Conservation (phyloP, 331 rosid species). For the Dryas integrifolia region DNA sequence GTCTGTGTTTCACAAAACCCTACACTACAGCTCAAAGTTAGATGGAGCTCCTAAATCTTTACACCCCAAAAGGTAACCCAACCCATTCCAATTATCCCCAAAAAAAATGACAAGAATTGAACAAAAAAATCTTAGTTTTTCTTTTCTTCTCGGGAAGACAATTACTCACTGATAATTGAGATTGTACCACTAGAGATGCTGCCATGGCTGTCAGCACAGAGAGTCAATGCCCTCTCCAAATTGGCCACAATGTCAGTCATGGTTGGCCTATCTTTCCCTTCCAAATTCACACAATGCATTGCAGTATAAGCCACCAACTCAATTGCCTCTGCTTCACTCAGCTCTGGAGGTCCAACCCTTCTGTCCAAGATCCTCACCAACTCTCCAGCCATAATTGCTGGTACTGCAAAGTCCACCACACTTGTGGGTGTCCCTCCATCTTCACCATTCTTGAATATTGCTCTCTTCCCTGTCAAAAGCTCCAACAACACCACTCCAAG, state of each 20-base stretch:
- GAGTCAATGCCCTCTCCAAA: slow-evolving; percentile 75
- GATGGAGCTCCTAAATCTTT: slow-evolving; percentile 43
- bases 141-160: not conserved
- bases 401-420: slow-evolving; percentile 76
- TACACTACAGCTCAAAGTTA: slow-evolving; percentile 47
- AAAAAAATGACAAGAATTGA: slow-evolving; percentile 23
- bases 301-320: slow-evolving; percentile 86
- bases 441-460: slow-evolving; percentile 65
- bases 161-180: slow-evolving; percentile 40
- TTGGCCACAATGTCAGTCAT: slow-evolving; percentile 89
- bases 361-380: slow-evolving; percentile 54
- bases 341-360: slow-evolving; percentile 62
- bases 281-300: slow-evolving; percentile 83
- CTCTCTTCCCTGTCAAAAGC: slow-evolving; percentile 88
- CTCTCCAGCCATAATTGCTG: slow-evolving; percentile 61
- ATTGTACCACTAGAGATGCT: slow-evolving; percentile 79
- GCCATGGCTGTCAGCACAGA: slow-evolving; percentile 79
- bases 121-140: slow-evolving; percentile 27
- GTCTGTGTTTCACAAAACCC: slow-evolving; percentile 44
- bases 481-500: slow-evolving; percentile 86
- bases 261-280: slow-evolving; percentile 91
- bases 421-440: slow-evolving; percentile 64
- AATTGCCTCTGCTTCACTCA: slow-evolving; percentile 80
- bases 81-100: slow-evolving; percentile 24
- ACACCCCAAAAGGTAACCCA: slow-evolving; percentile 29